Conservation (phyloP, 331 rosid genomes). For the Quercus lobata region DNA sequence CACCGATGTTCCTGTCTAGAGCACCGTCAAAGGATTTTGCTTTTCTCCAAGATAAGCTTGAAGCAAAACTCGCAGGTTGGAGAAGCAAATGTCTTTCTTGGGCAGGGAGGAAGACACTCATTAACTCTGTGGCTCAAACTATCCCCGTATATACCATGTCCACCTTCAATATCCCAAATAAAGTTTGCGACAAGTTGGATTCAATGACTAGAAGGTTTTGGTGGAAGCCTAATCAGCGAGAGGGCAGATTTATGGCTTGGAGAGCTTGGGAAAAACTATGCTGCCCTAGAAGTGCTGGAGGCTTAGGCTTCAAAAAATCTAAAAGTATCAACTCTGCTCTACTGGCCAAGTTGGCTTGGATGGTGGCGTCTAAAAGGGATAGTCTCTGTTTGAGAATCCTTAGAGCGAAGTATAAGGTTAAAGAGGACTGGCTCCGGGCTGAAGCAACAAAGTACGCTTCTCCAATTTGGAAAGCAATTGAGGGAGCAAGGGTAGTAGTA, state of each 20-base stretch:
- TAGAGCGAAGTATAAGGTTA: background rate
- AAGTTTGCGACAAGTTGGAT: background rate
- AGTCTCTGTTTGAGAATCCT: background rate
- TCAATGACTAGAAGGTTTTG: background rate
- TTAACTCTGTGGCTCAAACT: too few relatives aligned
- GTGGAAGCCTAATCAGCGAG: background rate
- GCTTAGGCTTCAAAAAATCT: background rate
- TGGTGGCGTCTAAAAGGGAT: background rate
- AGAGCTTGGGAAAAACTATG: background rate
- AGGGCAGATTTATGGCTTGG: background rate
- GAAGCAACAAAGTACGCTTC: background rate
- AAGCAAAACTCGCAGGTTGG: too few relatives aligned
- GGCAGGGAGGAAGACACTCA: too few relatives aligned
- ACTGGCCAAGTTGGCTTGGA: background rate
- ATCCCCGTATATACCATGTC: too few relatives aligned
- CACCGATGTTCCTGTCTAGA: too few relatives aligned
- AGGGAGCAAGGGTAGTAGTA: background rate
- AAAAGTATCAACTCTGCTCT: background rate
- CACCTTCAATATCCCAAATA: too few relatives aligned
- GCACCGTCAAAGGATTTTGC: too few relatives aligned
- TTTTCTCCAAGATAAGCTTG: too few relatives aligned
- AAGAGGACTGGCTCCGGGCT: background rate
- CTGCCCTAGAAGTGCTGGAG: background rate
- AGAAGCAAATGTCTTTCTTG: too few relatives aligned
- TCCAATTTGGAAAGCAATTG: background rate